Base-by-base conservation (phyloP, 371 early-diverging fungal genomes). In the Actinomortierella ambigua region DNA sequence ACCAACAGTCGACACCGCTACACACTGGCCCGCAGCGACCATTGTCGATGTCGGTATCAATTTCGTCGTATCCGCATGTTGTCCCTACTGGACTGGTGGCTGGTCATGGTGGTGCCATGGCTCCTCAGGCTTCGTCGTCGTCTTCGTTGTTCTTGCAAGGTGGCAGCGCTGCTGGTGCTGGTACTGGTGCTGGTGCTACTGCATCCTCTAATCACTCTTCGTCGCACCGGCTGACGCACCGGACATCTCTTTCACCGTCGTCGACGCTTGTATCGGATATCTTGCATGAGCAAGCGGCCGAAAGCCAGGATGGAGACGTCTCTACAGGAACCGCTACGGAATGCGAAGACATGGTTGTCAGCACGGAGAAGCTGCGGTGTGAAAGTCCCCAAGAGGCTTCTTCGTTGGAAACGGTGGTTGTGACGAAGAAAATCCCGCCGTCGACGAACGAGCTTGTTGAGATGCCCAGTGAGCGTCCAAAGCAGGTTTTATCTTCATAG, bases 191-290 rank as follows among this genome's bases (percentile, higher is more conserved):
- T 34, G 11, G 34, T 34, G 34, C 7, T 34, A 11, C 7, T 11
- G 34, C 34, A 11, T 11, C 34, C 34, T 34, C 34, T 11, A 34
- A 34, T 34, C 34, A 34, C 11, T 34, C 34, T 6, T 34, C 34
- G 4, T 34, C 34, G 7, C 34, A 34, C 34, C 57, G 28, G 8
- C 51, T 51, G 3, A 44, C 51, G n/a, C 63, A 63, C 26, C 24
- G 51, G 26, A 46, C 53, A 18, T 50, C 63, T 8, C 57, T 63
- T 18, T 63, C 63, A 6, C 63, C 63, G n/a, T 63, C 63, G 26
- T 63, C 57, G 13, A 63, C 63, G 1, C 44, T 63, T 6, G 63
- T 63, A 17, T 57, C 63, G 14, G 57, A 52, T 18, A 53, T 34
- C 40, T 50, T 63, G 13, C 57, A 53, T 40, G 63, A 63, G 18